A percentile compares a stretch with the other conserved stretches of the same genome.
These are phyloP conservation scores for Lactarius deliciosus DNA, from an alignment of 768 basidiomycete species.

Conservation along the genomic window DNA sequence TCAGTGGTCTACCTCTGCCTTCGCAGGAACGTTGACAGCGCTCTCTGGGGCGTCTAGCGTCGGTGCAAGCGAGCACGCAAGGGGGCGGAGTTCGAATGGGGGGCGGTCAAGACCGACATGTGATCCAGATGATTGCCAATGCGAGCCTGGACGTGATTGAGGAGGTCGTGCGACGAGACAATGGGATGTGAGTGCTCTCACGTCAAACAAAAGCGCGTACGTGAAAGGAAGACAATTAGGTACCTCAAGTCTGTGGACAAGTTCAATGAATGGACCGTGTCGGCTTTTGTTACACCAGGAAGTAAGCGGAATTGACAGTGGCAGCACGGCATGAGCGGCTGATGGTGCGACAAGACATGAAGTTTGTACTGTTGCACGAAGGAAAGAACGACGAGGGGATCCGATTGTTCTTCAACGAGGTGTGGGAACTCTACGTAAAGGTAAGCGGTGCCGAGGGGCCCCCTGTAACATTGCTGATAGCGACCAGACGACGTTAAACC, in stretches of 20 bases:
- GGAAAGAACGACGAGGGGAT: constrained; percentile 97
- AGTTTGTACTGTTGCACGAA: constrained; percentile 93
- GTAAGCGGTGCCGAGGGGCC: constrained; percentile 43
- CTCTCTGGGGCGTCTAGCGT: constrained; percentile 82
- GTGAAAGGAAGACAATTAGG: constrained; percentile 46
- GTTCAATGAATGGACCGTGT: constrained; percentile 99
- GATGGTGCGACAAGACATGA: constrained; percentile 66
- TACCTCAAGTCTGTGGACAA: constrained; percentile 94
- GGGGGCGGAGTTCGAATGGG: constrained; percentile 69
- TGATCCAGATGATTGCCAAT: constrained; percentile 99
- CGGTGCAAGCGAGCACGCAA: constrained; percentile 57
- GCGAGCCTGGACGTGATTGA: constrained; percentile 94
- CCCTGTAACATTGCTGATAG: constrained; percentile 11
- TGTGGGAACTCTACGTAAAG: constrained; percentile 98
- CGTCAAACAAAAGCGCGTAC: constrained; percentile 1
- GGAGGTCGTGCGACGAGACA: constrained; percentile 84
- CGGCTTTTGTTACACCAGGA: constrained; percentile 91
- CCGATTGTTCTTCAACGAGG: constrained; percentile 85
- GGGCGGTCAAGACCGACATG: constrained; percentile 85
- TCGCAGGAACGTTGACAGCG: constrained; percentile 85
- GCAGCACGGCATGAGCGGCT: constrained; percentile 1
- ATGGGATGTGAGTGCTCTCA: constrained; percentile 60
- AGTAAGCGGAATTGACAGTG: constrained; percentile 55
- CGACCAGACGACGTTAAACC: constrained; percentile 82
- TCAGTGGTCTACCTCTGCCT: constrained; percentile 91